Base-by-base conservation (phyloP, 495 filamentous ascomycete species). In the Lasiosphaeriaceae sp. region DNA sequence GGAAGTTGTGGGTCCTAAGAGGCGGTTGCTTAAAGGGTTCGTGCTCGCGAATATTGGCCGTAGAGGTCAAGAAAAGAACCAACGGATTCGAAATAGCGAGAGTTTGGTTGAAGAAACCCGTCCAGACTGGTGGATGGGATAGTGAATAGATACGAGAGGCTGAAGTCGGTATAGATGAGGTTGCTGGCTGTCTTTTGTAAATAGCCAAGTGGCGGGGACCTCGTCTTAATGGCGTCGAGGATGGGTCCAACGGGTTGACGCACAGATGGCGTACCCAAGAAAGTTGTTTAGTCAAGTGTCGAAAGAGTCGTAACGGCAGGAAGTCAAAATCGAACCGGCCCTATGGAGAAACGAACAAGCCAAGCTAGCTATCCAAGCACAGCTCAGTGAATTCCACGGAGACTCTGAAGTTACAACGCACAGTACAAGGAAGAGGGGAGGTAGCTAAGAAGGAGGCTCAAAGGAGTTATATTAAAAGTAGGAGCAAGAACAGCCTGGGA, bases 401-500 rank as follows among this genome's bases (percentile, higher is more conserved):
- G 45, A 47, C 45, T 46, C 39, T 47, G 49, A 19, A 49, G 12
- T 11, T 24, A 17, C 39, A 43, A 43, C 39, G 5, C 41, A 26
- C 19, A 7, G 56, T 47, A 35, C n/a, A n/a, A 24, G 56, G 55
- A 52, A 35, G 47, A 45, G 23, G 46, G 47, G 23, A 47, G 26
- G 41, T 43, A 50, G 43, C 24, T 46, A 2, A 41, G 49, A 47
- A 60, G 37, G 55, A 61, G 63, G 65, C 63, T 65, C 62, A 67
- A 63, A 61, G 57, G 53, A 53, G 44, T 58, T 56, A 63, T 67
- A 66, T 61, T 65, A 71, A 49, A 55, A 46, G 48, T 52, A 56
- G 54, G 54, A 56, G 47, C 45, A 50, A 12, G 20, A 11, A 5
- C n/a, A n/a, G 8, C 37, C 21, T 23, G 60, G 61, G 55, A 62